Conservation (phyloP, 164 flowering plant genomes). For the Piper betle region DNA sequence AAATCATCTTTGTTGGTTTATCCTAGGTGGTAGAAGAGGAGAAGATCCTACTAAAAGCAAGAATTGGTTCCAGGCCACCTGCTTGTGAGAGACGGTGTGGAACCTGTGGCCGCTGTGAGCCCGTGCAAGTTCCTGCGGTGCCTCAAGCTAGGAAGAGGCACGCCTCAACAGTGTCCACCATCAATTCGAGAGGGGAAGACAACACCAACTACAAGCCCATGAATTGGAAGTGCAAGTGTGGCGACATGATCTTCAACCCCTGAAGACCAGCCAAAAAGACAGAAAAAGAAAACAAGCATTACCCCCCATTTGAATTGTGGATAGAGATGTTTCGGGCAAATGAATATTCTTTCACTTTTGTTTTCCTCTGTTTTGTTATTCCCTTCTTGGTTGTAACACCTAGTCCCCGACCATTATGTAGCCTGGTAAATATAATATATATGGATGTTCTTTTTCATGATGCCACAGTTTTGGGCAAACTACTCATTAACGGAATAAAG, state of each 20-base stretch:
- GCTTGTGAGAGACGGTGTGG: slow-evolving; percentile 43
- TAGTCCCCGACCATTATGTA: no score
- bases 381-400: background rate
- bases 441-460: background rate
- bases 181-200: slow-evolving; percentile 43
- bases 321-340: slow-evolving; percentile 3
- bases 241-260: slow-evolving; percentile 53
- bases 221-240: slow-evolving; percentile 89
- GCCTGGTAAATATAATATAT: background rate
- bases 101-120: slow-evolving; percentile 41
- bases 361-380: background rate
- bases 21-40: slow-evolving; percentile 15
- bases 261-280: slow-evolving; percentile 3
- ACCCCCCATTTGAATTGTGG: slow-evolving; percentile 10
- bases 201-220: slow-evolving; percentile 77
- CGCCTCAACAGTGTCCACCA: slow-evolving; percentile 8
- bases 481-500: no score
- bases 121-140: slow-evolving; percentile 5
- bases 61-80: slow-evolving; percentile 52
- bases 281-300: no score
- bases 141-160: slow-evolving; percentile 16
- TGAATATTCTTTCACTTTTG: slow-evolving; percentile 2
- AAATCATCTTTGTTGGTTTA: background rate
- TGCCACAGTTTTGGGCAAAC: no score
- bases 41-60: slow-evolving; percentile 13